phyloP scores from a whole-genome alignment of 169 alveolate genomes.

The Plasmodium knowlesi region DNA sequence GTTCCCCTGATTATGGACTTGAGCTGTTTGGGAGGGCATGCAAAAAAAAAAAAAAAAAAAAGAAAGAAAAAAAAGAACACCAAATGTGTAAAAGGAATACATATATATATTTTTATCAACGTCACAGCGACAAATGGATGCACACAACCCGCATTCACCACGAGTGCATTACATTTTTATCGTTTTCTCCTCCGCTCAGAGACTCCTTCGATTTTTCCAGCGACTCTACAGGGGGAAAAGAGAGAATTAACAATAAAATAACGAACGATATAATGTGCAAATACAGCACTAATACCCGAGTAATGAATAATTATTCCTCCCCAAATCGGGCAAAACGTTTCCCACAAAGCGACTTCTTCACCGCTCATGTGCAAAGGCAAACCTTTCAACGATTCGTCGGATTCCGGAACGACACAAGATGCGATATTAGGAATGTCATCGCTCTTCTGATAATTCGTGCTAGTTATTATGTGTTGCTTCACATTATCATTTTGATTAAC shows the following conservation, averaged over 20 bases:
- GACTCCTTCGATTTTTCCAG: conserved; percentile 62
- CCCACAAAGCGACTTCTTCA: not conserved
- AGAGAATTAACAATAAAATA: not conserved
- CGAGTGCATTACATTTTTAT: conserved; percentile 53
- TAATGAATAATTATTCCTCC: not conserved
- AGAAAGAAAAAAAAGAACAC: not conserved
- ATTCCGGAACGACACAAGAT: conserved; percentile 35
- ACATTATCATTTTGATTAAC: conserved; percentile 59
- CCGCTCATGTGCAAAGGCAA: not conserved
- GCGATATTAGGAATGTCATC: conserved; percentile 53
- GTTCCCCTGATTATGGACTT: conserved; percentile 71
- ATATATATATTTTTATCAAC: not conserved
- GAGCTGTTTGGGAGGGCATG: not conserved
- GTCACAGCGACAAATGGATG: not conserved
- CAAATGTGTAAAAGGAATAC: not conserved
- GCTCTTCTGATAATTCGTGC: conserved; percentile 18
- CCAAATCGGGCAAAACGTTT: not conserved
- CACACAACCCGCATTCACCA: not conserved
- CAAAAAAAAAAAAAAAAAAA: not conserved
- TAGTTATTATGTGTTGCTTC: conserved; percentile 61
- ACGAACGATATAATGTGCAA: not conserved
- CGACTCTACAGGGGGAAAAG: conserved; percentile 24
- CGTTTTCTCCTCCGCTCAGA: conserved; percentile 46
- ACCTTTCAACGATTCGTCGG: conserved; percentile 69
- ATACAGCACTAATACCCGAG: not conserved